A percentile compares a stretch with the other conserved stretches of the same genome.
These are phyloP conservation scores for Neurospora sp. DNA, from an alignment of 495 filamentous ascomycete genomes.

Conservation along the genomic window DNA sequence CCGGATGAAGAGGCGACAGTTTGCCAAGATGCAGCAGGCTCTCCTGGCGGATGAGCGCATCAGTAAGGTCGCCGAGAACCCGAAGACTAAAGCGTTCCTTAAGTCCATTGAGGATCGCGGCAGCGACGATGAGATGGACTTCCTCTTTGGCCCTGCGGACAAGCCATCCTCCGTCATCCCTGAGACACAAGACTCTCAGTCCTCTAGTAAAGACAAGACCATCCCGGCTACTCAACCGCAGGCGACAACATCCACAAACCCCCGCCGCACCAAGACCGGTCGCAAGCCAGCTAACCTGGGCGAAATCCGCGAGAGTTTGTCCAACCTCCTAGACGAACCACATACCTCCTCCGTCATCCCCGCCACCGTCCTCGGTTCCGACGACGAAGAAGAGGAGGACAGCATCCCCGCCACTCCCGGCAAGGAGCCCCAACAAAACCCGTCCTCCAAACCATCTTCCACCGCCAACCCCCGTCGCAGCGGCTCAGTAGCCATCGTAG, in stretches of 20 bases:
- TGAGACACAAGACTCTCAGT: conserved; percentile 29
- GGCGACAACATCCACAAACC: conserved; percentile 34
- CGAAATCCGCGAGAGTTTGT: conserved; percentile 71
- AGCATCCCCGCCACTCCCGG: neutral
- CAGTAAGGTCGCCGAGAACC: conserved; percentile 81
- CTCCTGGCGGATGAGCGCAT: conserved; percentile 85
- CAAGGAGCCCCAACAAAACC: neutral
- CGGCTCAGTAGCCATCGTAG: conserved; percentile 47
- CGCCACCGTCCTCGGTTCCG: conserved; percentile 31
- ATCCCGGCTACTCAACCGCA: conserved; percentile 40
- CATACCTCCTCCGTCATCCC: conserved; percentile 30
- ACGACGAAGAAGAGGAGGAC: conserved; percentile 19
- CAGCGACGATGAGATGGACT: conserved; percentile 68
- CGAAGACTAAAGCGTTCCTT: conserved; percentile 83
- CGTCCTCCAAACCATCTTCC: conserved; percentile 4
- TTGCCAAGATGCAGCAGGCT: conserved; percentile 83
- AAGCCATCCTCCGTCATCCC: conserved; percentile 12
- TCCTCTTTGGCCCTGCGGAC: conserved; percentile 48
- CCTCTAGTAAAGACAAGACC: conserved; percentile 15
- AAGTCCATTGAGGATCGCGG: conserved; percentile 76
- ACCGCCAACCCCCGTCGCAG: conserved; percentile 24
- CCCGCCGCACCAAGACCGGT: conserved; percentile 52
- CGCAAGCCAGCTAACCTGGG: conserved; percentile 57
- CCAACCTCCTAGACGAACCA: conserved; percentile 68
- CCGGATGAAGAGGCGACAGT: conserved; percentile 74